Conservation (phyloP, 495 filamentous ascomycete species). For the Aspergillus nidulans region DNA sequence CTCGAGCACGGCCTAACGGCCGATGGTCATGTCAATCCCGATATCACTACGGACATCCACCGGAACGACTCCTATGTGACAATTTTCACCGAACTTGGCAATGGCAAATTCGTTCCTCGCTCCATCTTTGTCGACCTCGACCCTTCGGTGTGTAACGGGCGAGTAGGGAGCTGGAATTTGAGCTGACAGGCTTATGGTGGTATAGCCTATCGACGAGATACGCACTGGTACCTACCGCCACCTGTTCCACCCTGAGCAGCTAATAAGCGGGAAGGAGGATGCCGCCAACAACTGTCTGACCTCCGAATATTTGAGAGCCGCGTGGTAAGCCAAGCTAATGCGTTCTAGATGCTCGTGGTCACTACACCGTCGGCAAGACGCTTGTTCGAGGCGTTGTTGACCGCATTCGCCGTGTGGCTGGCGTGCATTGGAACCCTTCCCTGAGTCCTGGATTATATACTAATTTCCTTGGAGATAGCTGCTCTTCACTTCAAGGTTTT, state of each 20-base stretch:
- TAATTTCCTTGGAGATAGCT: slow-evolving; percentile 66
- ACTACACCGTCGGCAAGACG: slow-evolving; percentile 92
- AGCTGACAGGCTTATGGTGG: slow-evolving; percentile 21
- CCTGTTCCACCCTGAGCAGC: slow-evolving; percentile 82
- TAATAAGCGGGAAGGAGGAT: slow-evolving; percentile 92
- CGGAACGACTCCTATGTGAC: slow-evolving; percentile 76
- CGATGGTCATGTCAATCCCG: slow-evolving; percentile 69
- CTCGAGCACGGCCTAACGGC: slow-evolving; percentile 82
- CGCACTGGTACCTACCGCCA: slow-evolving; percentile 77
- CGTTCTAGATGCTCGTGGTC: slow-evolving; percentile 87
- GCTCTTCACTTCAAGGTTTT: slow-evolving; percentile 85
- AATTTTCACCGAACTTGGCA: slow-evolving; percentile 84
- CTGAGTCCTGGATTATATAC: background rate
- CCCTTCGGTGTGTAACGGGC: slow-evolving; percentile 57
- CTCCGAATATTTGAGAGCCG: slow-evolving; percentile 31
- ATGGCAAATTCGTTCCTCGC: slow-evolving; percentile 84
- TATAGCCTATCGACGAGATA: slow-evolving; percentile 84
- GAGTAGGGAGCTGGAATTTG: background rate
- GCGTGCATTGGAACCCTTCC: slow-evolving; percentile 34
- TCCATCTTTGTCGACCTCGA: slow-evolving; percentile 89
- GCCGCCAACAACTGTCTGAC: slow-evolving; percentile 78
- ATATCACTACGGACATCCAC: slow-evolving; percentile 51
- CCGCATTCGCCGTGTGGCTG: slow-evolving; percentile 76
- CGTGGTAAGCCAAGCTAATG: too few species aligned
- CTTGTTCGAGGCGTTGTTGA: slow-evolving; percentile 79